Percentiles rank a stretch among this genome's conserved stretches.
These are phyloP conservation scores for Pleurotus pulmonarius DNA, from an alignment of 768 basidiomycete genomes.

Conservation along the genomic window DNA sequence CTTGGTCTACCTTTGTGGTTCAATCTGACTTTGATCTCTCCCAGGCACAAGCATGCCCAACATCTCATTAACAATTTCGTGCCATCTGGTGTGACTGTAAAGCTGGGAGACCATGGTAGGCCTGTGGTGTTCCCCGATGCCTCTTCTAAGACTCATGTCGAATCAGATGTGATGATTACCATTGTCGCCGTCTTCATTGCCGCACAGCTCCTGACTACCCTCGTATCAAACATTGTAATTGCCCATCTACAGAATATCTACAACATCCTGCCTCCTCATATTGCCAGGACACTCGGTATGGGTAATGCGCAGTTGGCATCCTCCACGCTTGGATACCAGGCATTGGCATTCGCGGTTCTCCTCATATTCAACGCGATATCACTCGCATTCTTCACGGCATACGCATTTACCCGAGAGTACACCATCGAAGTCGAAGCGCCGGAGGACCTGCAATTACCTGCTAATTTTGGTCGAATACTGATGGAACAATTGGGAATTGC, in stretches of 20 bases:
- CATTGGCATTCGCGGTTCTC: constrained; percentile 2
- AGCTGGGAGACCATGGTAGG: constrained; percentile 11
- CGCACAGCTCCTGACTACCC: constrained; percentile 9
- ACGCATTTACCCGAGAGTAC: constrained; percentile 11
- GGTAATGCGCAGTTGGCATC: constrained; percentile 7
- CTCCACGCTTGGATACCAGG: constrained; percentile 10
- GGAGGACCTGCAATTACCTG: constrained; percentile 4
- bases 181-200: constrained; percentile 12
- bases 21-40: too few species aligned
- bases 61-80: constrained; percentile 10
- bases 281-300: constrained; percentile 9
- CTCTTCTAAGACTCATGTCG: too few species aligned
- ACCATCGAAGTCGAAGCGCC: constrained; percentile 5
- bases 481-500: constrained; percentile 11
- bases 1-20: too few species aligned
- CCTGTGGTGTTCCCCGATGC: neutral
- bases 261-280: constrained; percentile 10
- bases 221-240: constrained; percentile 10
- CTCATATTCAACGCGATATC: constrained; percentile 6
- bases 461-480: neutral
- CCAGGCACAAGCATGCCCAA: constrained; percentile 11
- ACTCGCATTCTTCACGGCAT: constrained; percentile 9
- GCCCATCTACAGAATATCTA: constrained; percentile 14
- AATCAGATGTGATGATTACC: constrained; percentile 12
- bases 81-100: constrained; percentile 11